Base-by-base conservation (phyloP, 2,329 filamentous ascomycete species). In the Aquanectria penicillioides region DNA sequence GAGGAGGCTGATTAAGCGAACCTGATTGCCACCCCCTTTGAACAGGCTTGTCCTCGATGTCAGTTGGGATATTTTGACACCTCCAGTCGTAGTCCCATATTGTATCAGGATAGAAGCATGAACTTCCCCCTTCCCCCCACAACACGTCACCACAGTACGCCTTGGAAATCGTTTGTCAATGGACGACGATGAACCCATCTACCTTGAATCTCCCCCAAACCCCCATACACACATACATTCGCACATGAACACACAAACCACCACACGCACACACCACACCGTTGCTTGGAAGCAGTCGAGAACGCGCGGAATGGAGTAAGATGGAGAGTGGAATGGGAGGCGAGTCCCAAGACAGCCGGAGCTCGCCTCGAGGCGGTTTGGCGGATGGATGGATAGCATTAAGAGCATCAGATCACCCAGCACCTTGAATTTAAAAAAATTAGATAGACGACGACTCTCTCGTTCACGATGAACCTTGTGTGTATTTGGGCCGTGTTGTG, bases 351-450 rank as follows among this genome's bases (percentile, higher is more conserved):
- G 51, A 15, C 17, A 43, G 38, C 46, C 51, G 38, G 55, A 31
- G 29, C 55, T 65, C 53, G 59, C 58, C 61, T 59, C 50, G 17
- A 56, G 63, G 54, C 55, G 56, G 62, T 60, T 66, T 61, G 54
- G 61, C 50, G 63, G 60, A 65, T 62, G 67, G 67, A 69, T 67
- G 65, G 67, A 69, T 67, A 67, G 63, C 59, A 63, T 66, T 48
- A 58, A 64, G 57, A 69, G 67, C 62, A 69, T 62, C 57, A 66
- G 53, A 69, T 66, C 59, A 65, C 57, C 66, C 55, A 69, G 62
- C 57, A 69, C 67, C 54, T 63, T 63, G 50, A 49, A 61, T 63
- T 59, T 29, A 59, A 64, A 65, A 68, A 68, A 69, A 69, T 50
- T 66, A 52, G 59, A 69, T 69, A 69, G 67, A 64, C 25, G 10